These are phyloP conservation scores for Komagataea norvegica DNA, from an alignment of 1,139 yeast species.

Conservation along the genomic window DNA sequence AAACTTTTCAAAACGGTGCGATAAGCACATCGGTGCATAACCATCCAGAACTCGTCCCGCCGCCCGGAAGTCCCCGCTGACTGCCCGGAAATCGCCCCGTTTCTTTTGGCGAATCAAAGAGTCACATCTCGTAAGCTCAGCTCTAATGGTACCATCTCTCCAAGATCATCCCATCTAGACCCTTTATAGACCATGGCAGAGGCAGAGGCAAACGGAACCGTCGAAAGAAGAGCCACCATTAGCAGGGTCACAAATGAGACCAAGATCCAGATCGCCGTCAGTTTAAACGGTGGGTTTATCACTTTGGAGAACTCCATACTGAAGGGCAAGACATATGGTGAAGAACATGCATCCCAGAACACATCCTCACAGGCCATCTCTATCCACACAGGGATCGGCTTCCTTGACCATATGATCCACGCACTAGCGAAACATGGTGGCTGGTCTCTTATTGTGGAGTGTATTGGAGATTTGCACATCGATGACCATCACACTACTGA, in stretches of 20 bases:
- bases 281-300: slow-evolving; percentile 79
- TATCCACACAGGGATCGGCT: slow-evolving; percentile 90
- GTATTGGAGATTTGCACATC: slow-evolving; percentile 90
- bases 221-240: slow-evolving; percentile 46
- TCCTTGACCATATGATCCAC: slow-evolving; percentile 94
- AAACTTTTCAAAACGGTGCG: slow-evolving; percentile 8
- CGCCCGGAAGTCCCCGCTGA: too few relatives aligned
- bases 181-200: neutral
- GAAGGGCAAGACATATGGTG: slow-evolving; percentile 30
- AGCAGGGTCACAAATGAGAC: slow-evolving; percentile 87
- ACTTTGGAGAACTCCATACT: slow-evolving; percentile 54
- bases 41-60: too few relatives aligned
- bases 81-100: too few relatives aligned
- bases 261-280: slow-evolving; percentile 78
- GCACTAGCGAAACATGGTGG: slow-evolving; percentile 96
- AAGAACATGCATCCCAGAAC: slow-evolving; percentile 46
- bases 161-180: neutral
- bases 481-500: slow-evolving; percentile 98
- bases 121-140: too few relatives aligned
- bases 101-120: too few relatives aligned
- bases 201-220: slow-evolving; percentile 3
- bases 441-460: slow-evolving; percentile 86
- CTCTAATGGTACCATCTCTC: too few relatives aligned
- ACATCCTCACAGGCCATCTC: slow-evolving; percentile 63
- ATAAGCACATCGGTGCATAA: too few relatives aligned